A percentile compares a stretch with the other conserved stretches of the same genome.
phyloP scores from a whole-genome alignment of 495 filamentous ascomycete species.

The Rostrohypoxylon terebratum region DNA sequence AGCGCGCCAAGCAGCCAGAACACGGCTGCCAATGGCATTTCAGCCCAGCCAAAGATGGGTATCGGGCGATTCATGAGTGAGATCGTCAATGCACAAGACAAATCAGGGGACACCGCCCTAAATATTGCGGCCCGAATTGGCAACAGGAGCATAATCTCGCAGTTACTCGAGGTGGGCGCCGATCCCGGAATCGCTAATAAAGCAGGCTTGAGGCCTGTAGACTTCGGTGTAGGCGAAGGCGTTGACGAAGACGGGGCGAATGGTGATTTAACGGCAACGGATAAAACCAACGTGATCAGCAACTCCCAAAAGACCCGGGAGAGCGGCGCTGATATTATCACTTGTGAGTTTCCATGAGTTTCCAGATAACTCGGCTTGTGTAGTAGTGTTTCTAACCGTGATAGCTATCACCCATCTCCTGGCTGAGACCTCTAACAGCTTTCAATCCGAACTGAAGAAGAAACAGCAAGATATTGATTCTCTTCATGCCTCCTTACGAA shows the following conservation, averaged over 20 bases:
- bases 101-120: conserved; percentile 91
- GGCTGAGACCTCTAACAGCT: conserved; percentile 75
- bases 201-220: conserved; percentile 83
- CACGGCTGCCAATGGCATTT: conserved; percentile 43
- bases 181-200: conserved; percentile 90
- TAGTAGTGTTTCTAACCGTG: conserved; percentile 14
- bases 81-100: conserved; percentile 93
- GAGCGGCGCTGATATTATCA: conserved; percentile 77
- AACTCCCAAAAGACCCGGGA: conserved; percentile 61
- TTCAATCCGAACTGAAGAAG: conserved; percentile 77
- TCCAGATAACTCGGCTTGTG: not conserved
- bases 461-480: conserved; percentile 86
- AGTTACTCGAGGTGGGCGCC: conserved; percentile 91
- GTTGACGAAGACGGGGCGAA: conserved; percentile 59
- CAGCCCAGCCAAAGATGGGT: conserved; percentile 72
- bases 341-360: conserved; percentile 75
- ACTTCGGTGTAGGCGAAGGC: conserved; percentile 87
- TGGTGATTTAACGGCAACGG: conserved; percentile 43
- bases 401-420: conserved; percentile 80
- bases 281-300: conserved; percentile 48
- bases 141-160: conserved; percentile 89
- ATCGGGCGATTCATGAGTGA: conserved; percentile 93
- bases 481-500: conserved; percentile 79
- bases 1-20: conserved; percentile 71
- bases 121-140: conserved; percentile 92